phyloP scores from a whole-genome alignment of 768 basidiomycete genomes.

The Hortiboletus campestris region DNA sequence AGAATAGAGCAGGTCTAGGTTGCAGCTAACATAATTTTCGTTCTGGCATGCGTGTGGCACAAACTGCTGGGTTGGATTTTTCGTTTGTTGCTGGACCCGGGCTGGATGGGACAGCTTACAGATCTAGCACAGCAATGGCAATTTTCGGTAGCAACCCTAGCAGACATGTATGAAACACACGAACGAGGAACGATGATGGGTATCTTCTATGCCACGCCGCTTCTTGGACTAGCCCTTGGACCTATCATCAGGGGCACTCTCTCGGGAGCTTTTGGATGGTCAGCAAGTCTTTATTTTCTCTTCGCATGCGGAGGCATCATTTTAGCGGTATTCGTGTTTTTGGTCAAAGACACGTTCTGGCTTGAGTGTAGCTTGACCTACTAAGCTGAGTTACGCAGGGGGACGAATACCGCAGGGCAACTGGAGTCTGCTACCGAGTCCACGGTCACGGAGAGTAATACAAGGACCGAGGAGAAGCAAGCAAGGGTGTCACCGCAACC shows the following conservation, averaged over 20 bases:
- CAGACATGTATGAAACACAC: constrained; percentile 72
- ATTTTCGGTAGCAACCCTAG: constrained; percentile 77
- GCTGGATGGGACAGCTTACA: constrained; percentile 23
- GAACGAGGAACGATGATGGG: constrained; percentile 82
- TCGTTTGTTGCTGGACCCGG: background rate
- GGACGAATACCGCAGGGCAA: constrained; percentile 27
- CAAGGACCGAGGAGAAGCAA: constrained; percentile 10
- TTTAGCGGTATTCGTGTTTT: constrained; percentile 54
- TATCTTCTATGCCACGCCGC: constrained; percentile 74
- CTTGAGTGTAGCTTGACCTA: constrained; percentile 80
- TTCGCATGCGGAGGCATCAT: constrained; percentile 56
- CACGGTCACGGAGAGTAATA: constrained; percentile 13
- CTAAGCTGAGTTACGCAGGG: constrained; percentile 57
- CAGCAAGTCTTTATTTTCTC: constrained; percentile 82
- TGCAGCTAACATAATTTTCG: constrained; percentile 49
- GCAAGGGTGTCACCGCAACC: constrained; percentile 4
- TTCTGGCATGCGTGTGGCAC: constrained; percentile 63
- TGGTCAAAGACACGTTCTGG: constrained; percentile 84
- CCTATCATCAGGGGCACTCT: constrained; percentile 71
- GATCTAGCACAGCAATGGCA: constrained; percentile 63
- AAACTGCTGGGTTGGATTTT: constrained; percentile 56
- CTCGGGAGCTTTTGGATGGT: constrained; percentile 70
- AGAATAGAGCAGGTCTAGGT: constrained; percentile 45
- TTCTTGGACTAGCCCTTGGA: constrained; percentile 72
- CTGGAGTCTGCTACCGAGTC: constrained; percentile 23